Conservation (phyloP, 1,284 basidiomycete species). For the Papiliotrema terrestris region DNA sequence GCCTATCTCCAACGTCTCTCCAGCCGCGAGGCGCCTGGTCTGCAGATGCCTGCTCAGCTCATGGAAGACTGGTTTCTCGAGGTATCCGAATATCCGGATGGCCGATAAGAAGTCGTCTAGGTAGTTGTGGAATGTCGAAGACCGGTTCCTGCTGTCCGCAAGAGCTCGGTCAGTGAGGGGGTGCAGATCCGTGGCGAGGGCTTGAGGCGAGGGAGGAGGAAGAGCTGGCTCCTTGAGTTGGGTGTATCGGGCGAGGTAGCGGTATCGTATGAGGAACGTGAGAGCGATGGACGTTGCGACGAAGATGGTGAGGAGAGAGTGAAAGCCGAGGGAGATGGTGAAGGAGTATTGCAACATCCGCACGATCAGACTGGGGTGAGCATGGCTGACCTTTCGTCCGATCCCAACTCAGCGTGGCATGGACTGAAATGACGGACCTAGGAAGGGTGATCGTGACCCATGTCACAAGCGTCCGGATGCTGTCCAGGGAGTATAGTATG, state of each 20-base stretch:
- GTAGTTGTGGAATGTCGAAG: conserved; percentile 82
- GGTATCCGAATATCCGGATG: conserved; percentile 89
- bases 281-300: conserved; percentile 61
- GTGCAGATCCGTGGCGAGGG: conserved; percentile 26
- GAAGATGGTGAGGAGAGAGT: conserved; percentile 76
- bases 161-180: conserved; percentile 45
- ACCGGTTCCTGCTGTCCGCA: conserved; percentile 59
- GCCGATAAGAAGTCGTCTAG: conserved; percentile 92
- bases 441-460: conserved; percentile 78
- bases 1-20: conserved; percentile 72
- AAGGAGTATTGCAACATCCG: conserved; percentile 79
- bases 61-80: conserved; percentile 94
- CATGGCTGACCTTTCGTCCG: too few species aligned
- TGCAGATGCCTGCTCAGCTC: conserved; percentile 90
- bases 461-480: conserved; percentile 64
- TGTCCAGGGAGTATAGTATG: conserved; percentile 73
- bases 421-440: too few species aligned
- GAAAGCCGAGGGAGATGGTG: conserved; percentile 84
- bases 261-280: conserved; percentile 78
- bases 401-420: background rate
- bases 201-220: conserved; percentile 34
- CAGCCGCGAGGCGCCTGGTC: conserved; percentile 83
- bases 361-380: conserved; percentile 32
- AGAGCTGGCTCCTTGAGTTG: conserved; percentile 77
- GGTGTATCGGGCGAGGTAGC: conserved; percentile 57